Evolutionary conservation across 2,329 filamentous ascomycete genomes (phyloP), one percentile per base, ranked within the genome.

Genomic region (Epichloe sibirici): DNA sequence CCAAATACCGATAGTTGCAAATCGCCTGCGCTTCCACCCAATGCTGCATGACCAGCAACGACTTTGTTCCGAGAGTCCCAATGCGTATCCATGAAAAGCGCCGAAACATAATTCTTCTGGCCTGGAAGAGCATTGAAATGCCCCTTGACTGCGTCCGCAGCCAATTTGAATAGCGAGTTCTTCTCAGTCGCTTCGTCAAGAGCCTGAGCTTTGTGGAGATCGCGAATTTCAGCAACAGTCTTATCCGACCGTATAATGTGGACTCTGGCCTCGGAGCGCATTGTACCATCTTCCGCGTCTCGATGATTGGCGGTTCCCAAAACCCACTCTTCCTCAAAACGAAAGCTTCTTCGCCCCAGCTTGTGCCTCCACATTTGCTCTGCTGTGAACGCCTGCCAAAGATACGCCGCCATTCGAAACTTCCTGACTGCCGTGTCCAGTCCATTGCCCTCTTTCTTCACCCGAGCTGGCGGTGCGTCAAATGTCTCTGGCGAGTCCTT

Each of bases 321-420:
- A 55, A 87, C 87, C 93, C 93, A 97, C 65, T 95, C 88, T 67
- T 98, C 93, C 61, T 97, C 93, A 57, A 95, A 90, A 44, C 90
- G 79, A 67, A 96, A 97, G 51, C 81, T 84, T 53, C 91, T 82
- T 54, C 91, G 80, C 9, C 90, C 90, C 59, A 97, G 81, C 55
- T 85, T 87, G 65, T 95, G 87, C 57, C 89, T 83, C 66, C 82
- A 86, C 91, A 97, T 97, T 66, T 97, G 90, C 66, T 98, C 93
- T 6, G 88, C 89, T 0, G 91, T 97, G 63, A 95, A 97, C 7
- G 90, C 89, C 66, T 98, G 93, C 90, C 93, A 97, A 13, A 97
- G 75, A 65, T 97, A 96, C 25, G 89, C 91, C 17, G 90, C 86
- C 86, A 95, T 96, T 57, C 90, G 82, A 65, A 93, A 96, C 66